Evolutionary conservation across 2,329 filamentous ascomycete species (phyloP), one percentile per base, ranked within the genome.

Genomic region (Elsinoe australis): DNA sequence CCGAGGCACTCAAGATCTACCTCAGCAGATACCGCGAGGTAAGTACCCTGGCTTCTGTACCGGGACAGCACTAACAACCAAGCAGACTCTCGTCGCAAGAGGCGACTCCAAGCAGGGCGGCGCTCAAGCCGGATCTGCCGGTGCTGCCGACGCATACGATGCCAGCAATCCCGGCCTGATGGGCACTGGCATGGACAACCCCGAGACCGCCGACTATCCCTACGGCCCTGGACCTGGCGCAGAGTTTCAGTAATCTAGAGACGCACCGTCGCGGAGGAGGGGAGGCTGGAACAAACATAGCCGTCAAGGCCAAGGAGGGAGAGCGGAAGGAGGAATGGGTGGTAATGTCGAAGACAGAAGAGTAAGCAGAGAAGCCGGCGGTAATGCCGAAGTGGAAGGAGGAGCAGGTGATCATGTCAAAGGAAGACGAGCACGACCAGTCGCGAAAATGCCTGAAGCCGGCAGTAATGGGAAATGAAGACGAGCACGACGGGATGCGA

Each of bases 1-100:
- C 90, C 19, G 92, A 98, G 67, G 92, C 92, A 1, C 75, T 98
- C 51, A 98, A 98, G 70, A 95, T 98, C 58, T 98, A 98, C 66
- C 77, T 98, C 33, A 87, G 89, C 52, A 92, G 95, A 65, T 98
- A 96, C 68, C 83, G 92, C 67, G 92, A 98, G 78, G 92, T 96
- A 77, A 8, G 10, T 19, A 10, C 15, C 32, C 18, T 26, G 8
- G 14, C 4, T 5, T 18, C 28, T 33, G 15, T 6, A 10, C 14
- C 14, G 7, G 22, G 12, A 17, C 26, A 10, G 19, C 4, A 29
- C 64, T 72, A 67, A 71, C 67, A 67, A n/a, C n/a, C 68, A 66
- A 65, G 65, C 70, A 90, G 82, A 87, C 85, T 56, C 83, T 92
- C 70, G 85, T 87, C 57, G 83, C 85, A 67, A 75, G 83, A 58